Percentiles rank a stretch among this genome's conserved stretches.
Evolutionary conservation across 192 early-diverging fungal genomes (phyloP).

Genomic region (Backusella parvicylindrica): DNA sequence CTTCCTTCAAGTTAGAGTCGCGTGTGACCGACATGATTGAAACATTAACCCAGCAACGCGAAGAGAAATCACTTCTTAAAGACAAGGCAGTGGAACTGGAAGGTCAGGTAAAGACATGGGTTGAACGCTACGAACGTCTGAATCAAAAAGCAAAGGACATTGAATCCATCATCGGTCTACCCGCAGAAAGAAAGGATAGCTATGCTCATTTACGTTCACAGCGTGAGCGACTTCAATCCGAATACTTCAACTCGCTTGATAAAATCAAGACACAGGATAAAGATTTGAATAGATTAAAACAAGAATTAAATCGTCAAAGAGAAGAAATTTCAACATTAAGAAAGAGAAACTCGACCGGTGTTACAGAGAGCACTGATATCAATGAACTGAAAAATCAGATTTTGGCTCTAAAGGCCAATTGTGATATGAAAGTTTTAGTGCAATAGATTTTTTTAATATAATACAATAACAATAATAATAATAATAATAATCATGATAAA

Average conservation of each 20-base stretch:
- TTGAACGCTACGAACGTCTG: conserved; percentile 68
- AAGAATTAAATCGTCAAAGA: conserved; percentile 51
- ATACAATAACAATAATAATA: too few relatives aligned
- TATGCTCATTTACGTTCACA: conserved; percentile 52
- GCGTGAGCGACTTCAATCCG: conserved; percentile 54
- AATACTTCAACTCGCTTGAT: conserved; percentile 51
- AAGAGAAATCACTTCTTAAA: conserved; percentile 64
- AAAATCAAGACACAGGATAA: conserved; percentile 61
- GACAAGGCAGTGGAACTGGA: conserved; percentile 38
- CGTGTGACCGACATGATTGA: conserved; percentile 96
- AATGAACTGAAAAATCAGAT: conserved; percentile 72
- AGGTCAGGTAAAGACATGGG: conserved; percentile 60
- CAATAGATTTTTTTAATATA: neutral
- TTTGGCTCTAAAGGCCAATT: conserved; percentile 53
- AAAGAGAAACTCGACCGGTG: conserved; percentile 18
- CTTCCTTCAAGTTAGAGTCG: conserved; percentile 88
- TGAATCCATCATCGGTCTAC: conserved; percentile 43
- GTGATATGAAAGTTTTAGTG: neutral
- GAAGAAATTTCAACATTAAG: conserved; percentile 63
- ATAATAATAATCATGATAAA: too few relatives aligned
- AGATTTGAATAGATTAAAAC: conserved; percentile 56
- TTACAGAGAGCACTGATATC: conserved; percentile 54
- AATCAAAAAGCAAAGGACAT: conserved; percentile 54
- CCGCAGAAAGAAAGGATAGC: conserved; percentile 54
- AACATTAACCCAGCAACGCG: conserved; percentile 56